These are phyloP conservation scores for Rugonectria rugulosa DNA, from an alignment of 2,329 filamentous ascomycete species.

Conservation along the genomic window DNA sequence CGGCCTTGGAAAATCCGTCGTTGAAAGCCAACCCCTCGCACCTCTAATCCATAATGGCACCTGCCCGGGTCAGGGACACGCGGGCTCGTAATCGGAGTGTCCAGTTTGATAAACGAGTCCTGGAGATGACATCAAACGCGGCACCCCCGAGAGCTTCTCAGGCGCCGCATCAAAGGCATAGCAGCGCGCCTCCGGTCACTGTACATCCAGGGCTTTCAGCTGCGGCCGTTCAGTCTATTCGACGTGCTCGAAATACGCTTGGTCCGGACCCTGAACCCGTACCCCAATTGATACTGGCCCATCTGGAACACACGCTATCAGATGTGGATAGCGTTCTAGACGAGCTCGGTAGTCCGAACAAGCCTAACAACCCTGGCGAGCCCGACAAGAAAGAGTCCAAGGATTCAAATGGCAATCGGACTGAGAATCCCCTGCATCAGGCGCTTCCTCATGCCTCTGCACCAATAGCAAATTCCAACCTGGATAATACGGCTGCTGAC, in stretches of 20 bases:
- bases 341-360: too few relatives aligned
- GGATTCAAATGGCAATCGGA: not conserved
- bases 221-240: slow-evolving; percentile 30
- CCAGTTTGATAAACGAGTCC: slow-evolving; percentile 51
- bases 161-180: slow-evolving; percentile 42
- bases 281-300: too few relatives aligned
- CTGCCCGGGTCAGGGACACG: slow-evolving; percentile 53
- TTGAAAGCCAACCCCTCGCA: slow-evolving; percentile 33
- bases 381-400: not conserved
- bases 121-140: slow-evolving; percentile 25
- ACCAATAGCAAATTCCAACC: slow-evolving; percentile 26
- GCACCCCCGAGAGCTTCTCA: slow-evolving; percentile 19
- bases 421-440: slow-evolving; percentile 45
- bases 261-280: slow-evolving; percentile 55
- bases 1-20: slow-evolving; percentile 40
- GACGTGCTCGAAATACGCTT: slow-evolving; percentile 61
- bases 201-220: not conserved
- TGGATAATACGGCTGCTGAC: slow-evolving; percentile 44
- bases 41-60: slow-evolving; percentile 47
- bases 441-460: slow-evolving; percentile 37
- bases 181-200: slow-evolving; percentile 38
- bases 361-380: too few relatives aligned
- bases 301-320: slow-evolving; percentile 56
- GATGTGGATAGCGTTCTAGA: slow-evolving; percentile 29
- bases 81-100: slow-evolving; percentile 57